Evolutionary conservation across 306 rosid genomes (phyloP), one percentile per base, ranked within the genome.

Genomic region (Dicorynia guianensis): DNA sequence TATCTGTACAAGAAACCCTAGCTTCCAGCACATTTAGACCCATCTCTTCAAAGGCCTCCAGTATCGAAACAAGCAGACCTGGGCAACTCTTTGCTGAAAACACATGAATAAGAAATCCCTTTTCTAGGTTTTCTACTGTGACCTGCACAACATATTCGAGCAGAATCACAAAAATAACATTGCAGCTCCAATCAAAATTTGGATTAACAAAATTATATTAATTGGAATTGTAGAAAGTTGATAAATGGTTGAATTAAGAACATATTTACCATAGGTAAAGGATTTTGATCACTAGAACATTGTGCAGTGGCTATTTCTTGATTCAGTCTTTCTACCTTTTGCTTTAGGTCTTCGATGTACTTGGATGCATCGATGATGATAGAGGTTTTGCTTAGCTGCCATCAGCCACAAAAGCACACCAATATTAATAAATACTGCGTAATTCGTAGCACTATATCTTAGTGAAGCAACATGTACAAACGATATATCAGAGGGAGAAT

Each of bases 1-100:
- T 87, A 60, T 89, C 85, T 0, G 88, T 73, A 73, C 93, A 91
- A 47, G 97, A 89, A 87, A 91, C 91, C 95, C 95, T 87, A 87
- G 97, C 97, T 81, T 91, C 93, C 57, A 82, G 58, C 47, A 91
- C 93, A 72, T 52, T 82, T 7, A 91, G 88, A 48, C 91, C 89
- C 81, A 91, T 70, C 47, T 83, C 94, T 79, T 87, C 97, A 33
- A 91, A 86, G 71, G 83, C 86, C 78, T 87, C 95, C 82, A 91
- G 72, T 48, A 91, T 69, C 43, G 86, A 85, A 46, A 87, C 97
- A 67, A 89, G 97, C 67, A 91, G 81, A 3, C 95, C 95, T 7
- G 86, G 93, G 69, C 95, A 86, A 52, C 85, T 87, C 72, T 77
- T 87, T 43, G 80, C 86, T 30, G 95, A 89, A 40, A 71, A 75